phyloP scores from a whole-genome alignment of 2,329 filamentous ascomycete species.

The Monosporascus cannonballus region DNA sequence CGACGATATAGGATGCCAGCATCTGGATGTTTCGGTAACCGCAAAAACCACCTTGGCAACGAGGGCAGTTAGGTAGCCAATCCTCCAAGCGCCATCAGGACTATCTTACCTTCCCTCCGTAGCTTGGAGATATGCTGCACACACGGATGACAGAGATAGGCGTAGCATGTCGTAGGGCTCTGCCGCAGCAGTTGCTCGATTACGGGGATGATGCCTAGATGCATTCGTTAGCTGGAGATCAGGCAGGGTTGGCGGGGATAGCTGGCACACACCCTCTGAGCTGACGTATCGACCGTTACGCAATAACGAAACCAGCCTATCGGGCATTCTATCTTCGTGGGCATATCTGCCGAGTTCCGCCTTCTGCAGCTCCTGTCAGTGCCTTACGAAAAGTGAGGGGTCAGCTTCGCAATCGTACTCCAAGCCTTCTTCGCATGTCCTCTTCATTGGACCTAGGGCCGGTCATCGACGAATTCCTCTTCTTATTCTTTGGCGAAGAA shows the following conservation, averaged over 20 bases:
- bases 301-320: constrained; percentile 58
- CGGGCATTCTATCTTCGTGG: constrained; percentile 68
- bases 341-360: constrained; percentile 66
- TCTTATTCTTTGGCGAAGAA: background rate
- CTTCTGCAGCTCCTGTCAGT: constrained; percentile 31
- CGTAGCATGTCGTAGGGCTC: constrained; percentile 57
- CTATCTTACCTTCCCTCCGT: constrained; percentile 55
- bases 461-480: background rate
- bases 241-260: background rate
- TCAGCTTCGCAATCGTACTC: constrained; percentile 20
- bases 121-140: constrained; percentile 80
- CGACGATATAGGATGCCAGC: constrained; percentile 72
- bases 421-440: constrained; percentile 18
- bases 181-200: constrained; percentile 59
- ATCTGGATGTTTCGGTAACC: constrained; percentile 96
- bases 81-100: too few species aligned
- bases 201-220: constrained; percentile 51
- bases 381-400: background rate
- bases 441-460: background rate
- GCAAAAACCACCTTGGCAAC: constrained; percentile 69
- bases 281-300: constrained; percentile 51
- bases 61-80: background rate
- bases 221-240: constrained; percentile 37
- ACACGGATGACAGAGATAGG: constrained; percentile 72
- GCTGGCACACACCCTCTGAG: constrained; percentile 38